phyloP scores from a whole-genome alignment of 345 rosid genomes.

The Diplotaxis tenuifolia region DNA sequence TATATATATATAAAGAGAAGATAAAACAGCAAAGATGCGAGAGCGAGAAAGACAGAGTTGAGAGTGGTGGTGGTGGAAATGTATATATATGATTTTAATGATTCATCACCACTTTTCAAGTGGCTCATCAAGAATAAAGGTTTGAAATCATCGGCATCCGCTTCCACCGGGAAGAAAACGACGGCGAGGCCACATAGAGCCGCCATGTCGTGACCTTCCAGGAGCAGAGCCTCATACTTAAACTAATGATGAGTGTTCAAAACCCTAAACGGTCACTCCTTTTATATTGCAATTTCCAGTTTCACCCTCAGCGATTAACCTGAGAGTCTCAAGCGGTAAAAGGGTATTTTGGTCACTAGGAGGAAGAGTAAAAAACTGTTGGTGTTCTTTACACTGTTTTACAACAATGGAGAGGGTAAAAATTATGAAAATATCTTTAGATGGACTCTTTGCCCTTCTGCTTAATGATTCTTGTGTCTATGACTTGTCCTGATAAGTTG shows the following conservation, averaged over 20 bases:
- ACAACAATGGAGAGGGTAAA: conserved; percentile 2
- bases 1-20: background rate
- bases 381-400: background rate
- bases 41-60: background rate
- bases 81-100: background rate
- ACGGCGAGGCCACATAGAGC: background rate
- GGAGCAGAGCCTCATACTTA: conserved; percentile 53
- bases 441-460: conserved; percentile 49
- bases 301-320: conserved; percentile 18
- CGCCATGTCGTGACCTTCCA: conserved; percentile 18
- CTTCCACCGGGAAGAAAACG: conserved; percentile 36
- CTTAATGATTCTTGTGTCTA: conserved; percentile 41
- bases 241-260: conserved; percentile 27
- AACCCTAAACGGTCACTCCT: conserved; percentile 27
- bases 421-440: conserved; percentile 25
- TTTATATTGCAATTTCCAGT: conserved; percentile 27
- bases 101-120: conserved; percentile 30
- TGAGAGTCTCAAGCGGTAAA: background rate
- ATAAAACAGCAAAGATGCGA: background rate
- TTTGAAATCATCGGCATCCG: conserved; percentile 41
- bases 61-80: conserved; percentile 2
- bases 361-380: background rate
- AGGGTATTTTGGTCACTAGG: conserved; percentile 23
- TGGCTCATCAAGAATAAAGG: background rate
- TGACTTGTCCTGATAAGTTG: conserved; percentile 46